Evolutionary conservation across 805 yeast species (phyloP).

Genomic region (Wickerhamia fluorescens): DNA sequence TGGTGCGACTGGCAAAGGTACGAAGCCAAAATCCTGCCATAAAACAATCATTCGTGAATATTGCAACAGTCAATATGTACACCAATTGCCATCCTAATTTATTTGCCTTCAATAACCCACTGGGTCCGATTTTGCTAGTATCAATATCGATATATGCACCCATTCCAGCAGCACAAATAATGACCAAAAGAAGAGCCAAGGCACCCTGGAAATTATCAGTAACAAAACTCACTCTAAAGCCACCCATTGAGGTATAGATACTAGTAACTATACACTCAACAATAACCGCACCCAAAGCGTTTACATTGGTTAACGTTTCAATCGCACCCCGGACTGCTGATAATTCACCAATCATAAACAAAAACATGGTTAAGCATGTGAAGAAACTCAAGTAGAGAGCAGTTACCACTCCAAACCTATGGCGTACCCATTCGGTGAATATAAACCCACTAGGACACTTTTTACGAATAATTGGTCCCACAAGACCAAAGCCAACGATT

Average conservation of each 20-base stretch:
- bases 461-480: constrained; percentile 75
- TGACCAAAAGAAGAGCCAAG: constrained; percentile 56
- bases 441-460: constrained; percentile 88
- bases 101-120: constrained; percentile 58
- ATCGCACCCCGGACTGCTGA: constrained; percentile 75
- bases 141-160: constrained; percentile 68
- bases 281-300: constrained; percentile 74
- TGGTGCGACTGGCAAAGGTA: constrained; percentile 80
- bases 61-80: constrained; percentile 79
- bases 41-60: constrained; percentile 84
- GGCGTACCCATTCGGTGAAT: constrained; percentile 89
- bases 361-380: constrained; percentile 76
- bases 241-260: constrained; percentile 82
- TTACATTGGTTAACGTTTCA: constrained; percentile 67
- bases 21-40: constrained; percentile 92
- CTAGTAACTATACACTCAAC: constrained; percentile 85
- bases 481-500: constrained; percentile 69
- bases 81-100: constrained; percentile 84
- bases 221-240: constrained; percentile 79
- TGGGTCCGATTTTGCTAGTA: constrained; percentile 52
- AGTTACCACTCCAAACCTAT: constrained; percentile 66
- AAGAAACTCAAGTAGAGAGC: constrained; percentile 72
- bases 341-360: constrained; percentile 83
- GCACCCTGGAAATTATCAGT: constrained; percentile 85
- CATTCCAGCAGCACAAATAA: constrained; percentile 72